A percentile compares a stretch with the other conserved stretches of the same genome.
Conservation (phyloP, 441 rosid species). For the Brassica balearica region DNA sequence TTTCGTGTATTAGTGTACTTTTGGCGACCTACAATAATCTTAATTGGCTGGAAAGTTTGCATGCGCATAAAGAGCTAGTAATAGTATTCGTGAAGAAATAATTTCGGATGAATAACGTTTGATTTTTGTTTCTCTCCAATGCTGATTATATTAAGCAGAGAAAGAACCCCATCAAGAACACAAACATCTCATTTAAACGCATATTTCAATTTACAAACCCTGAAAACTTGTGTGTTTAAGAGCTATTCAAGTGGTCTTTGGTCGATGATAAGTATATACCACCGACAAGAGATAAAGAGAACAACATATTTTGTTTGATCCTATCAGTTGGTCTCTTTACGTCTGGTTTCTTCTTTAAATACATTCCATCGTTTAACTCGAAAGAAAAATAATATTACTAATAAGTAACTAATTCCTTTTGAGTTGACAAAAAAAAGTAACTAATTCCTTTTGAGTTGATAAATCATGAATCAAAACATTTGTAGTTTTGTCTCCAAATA, state of each 20-base stretch:
- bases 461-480: not conserved
- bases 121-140: not conserved
- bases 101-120: not conserved
- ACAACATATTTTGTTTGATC: too few relatives aligned
- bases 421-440: not conserved
- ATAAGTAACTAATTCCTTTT: not conserved
- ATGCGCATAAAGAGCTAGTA: not conserved
- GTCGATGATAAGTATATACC: not conserved
- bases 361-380: not conserved
- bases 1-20: not conserved
- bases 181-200: not conserved
- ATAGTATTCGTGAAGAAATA: not conserved
- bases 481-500: not conserved
- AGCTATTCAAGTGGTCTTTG: not conserved
- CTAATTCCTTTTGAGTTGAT: not conserved
- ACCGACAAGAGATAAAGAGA: not conserved
- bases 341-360: not conserved
- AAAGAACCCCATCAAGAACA: not conserved
- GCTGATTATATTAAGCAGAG: not conserved
- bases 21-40: constrained; percentile 3
- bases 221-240: not conserved
- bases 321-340: not conserved
- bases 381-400: not conserved
- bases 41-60: constrained; percentile 18
- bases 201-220: not conserved